Conservation (phyloP, 169 alveolate species). For the Plasmodium yoelii region DNA sequence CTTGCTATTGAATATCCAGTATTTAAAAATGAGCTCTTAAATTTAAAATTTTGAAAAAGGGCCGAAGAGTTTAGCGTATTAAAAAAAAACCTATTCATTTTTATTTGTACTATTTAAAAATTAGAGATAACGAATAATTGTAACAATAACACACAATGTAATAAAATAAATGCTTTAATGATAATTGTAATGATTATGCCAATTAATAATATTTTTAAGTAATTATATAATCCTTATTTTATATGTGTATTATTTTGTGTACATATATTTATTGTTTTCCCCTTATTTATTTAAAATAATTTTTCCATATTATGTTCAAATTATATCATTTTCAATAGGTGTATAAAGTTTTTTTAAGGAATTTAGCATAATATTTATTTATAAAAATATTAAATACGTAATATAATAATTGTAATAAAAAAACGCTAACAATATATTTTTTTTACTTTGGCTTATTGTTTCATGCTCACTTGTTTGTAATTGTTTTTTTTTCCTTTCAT, state of each 20-base stretch:
- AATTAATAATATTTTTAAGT: not conserved
- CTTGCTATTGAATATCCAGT: constrained; percentile 49
- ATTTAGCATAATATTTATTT: too few relatives aligned
- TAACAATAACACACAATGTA: too few relatives aligned
- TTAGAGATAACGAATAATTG: not conserved
- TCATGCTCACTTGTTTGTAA: too few relatives aligned
- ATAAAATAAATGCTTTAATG: too few relatives aligned
- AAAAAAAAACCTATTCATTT: constrained; percentile 66
- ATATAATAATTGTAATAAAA: too few relatives aligned
- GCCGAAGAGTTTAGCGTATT: constrained; percentile 55
- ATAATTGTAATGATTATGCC: too few relatives aligned
- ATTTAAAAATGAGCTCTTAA: constrained; percentile 60
- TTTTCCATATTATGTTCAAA: not conserved
- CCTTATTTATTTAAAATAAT: not conserved
- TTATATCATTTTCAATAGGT: too few relatives aligned
- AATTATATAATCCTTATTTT: not conserved
- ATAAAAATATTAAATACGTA: too few relatives aligned
- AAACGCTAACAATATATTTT: too few relatives aligned
- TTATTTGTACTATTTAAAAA: constrained; percentile 6
- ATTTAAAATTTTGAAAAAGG: constrained; percentile 69
- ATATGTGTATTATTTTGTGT: not conserved
- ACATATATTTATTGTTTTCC: not conserved
- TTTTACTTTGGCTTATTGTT: too few relatives aligned
- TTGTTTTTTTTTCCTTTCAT: too few relatives aligned
- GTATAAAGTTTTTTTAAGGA: too few relatives aligned